These are phyloP conservation scores for Triticum turgidum DNA, from an alignment of 176 grass and related monocot genomes.

Conservation along the genomic window DNA sequence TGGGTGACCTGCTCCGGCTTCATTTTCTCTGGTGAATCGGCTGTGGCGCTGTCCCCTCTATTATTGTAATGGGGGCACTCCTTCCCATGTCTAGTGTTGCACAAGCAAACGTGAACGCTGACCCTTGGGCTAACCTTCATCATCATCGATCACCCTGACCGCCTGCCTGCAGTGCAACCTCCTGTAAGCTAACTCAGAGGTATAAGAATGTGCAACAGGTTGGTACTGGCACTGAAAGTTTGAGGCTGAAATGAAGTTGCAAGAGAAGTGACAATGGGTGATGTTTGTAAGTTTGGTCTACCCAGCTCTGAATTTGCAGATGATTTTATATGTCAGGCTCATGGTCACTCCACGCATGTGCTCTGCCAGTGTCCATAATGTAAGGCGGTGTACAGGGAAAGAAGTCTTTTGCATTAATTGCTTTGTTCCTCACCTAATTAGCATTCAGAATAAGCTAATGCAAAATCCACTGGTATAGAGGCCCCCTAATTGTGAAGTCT, in stretches of 20 bases:
- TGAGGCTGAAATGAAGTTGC: no score
- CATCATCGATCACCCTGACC: slow-evolving; percentile 7
- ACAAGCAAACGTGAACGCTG: slow-evolving; percentile 32
- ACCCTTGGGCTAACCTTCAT: slow-evolving; percentile 37
- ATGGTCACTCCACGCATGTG: neutral
- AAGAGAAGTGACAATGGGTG: neutral
- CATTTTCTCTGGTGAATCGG: slow-evolving; percentile 13
- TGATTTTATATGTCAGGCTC: neutral
- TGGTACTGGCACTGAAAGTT: neutral
- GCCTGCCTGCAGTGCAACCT: neutral
- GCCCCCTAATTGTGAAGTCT: neutral
- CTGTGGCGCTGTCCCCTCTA: slow-evolving; percentile 9
- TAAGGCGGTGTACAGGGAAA: neutral
- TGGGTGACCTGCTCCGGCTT: neutral
- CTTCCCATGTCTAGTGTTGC: neutral
- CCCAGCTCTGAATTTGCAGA: neutral
- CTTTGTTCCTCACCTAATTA: neutral
- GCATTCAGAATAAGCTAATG: slow-evolving; percentile 3
- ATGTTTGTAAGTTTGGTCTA: neutral
- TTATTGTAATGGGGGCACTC: slow-evolving; percentile 15
- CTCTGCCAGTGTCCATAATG: neutral
- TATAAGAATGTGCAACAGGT: neutral
- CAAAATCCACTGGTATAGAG: neutral
- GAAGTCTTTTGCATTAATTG: neutral
- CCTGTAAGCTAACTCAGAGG: neutral